Evolutionary conservation across 768 basidiomycete species (phyloP).

Genomic region (Trametes cinnabarina): DNA sequence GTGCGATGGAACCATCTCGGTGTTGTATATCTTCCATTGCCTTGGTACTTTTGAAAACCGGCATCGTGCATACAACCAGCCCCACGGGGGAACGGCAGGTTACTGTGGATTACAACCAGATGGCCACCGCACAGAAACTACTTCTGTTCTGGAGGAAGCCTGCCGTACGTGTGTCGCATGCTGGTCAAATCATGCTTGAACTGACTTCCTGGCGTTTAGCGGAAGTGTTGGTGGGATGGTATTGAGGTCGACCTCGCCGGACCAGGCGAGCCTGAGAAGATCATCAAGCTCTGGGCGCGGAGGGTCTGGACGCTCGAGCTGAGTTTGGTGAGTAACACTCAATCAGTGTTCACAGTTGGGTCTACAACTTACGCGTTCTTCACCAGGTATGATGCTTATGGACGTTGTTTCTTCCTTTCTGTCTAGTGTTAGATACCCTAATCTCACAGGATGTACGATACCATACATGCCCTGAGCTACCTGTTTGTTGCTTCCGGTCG

Average conservation of each 20-base stretch:
- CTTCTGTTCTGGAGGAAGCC: constrained; percentile 99
- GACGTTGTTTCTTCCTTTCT: constrained; percentile 1
- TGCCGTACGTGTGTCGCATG: constrained; percentile 63
- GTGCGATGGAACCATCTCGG: constrained; percentile 91
- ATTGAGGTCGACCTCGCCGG: constrained; percentile 81
- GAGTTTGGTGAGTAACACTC: constrained; percentile 65
- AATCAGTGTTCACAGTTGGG: neutral
- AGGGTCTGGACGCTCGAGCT: constrained; percentile 98
- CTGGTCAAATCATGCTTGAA: neutral
- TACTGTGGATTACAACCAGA: constrained; percentile 86
- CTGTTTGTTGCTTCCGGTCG: too few relatives aligned
- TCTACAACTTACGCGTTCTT: neutral
- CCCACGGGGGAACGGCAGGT: constrained; percentile 66
- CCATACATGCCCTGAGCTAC: neutral
- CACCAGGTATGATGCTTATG: constrained; percentile 18
- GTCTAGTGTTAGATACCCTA: constrained; percentile 18
- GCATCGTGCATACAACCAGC: constrained; percentile 67
- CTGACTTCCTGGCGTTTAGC: constrained; percentile 42
- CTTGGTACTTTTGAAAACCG: constrained; percentile 94
- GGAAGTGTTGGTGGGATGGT: constrained; percentile 99
- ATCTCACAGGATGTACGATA: constrained; percentile 18
- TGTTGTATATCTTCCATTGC: constrained; percentile 99
- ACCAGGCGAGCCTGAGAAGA: constrained; percentile 47
- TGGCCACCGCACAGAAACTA: constrained; percentile 96
- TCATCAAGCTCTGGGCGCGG: constrained; percentile 92